Evolutionary conservation across 2,329 filamentous ascomycete genomes (phyloP), one percentile per base, ranked within the genome.

Genomic region (Ophiostoma sp.): DNA sequence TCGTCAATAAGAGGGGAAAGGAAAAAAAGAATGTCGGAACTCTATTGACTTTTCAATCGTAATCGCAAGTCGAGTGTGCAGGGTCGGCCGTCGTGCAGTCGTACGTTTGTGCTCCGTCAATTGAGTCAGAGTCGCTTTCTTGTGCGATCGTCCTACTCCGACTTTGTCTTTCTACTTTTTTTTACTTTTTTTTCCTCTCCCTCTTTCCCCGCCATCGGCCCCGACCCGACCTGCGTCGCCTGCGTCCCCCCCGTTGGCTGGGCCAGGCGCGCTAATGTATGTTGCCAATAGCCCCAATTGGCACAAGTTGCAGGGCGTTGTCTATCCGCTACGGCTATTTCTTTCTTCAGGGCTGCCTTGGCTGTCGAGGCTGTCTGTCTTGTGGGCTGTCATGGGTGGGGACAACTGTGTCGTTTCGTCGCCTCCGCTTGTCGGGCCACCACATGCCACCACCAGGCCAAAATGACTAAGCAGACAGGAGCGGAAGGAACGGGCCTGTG

Each of bases 191-290:
- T 48, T 48, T 36, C 8, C 8, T 42, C 36, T 57, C 55, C n/a
- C 22, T 45, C 61, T 22, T 28, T 66, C 61, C 59, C 71, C 71
- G 71, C 71, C 66, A 70, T 73, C 71, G 71, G 71, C 64, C 22
- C 61, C 71, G 25, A 57, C 17, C 61, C 71, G 36, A 59, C 31
- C 25, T 28, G 25, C 15, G 25, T 57, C 55, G 55, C n/a, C n/a
- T n/a, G n/a, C n/a, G n/a, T n/a, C n/a, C n/a, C 55, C 55, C 52
- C 25, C 28, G 70, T 64, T 72, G 31, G 48, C 42, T 69, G 42
- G 71, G 17, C 42, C 52, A 25, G 19, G 22, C 33, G 22, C 71
- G 71, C 71, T 73, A 63, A 71, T 50, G 69, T 36, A 68, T n/a
- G 39, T 50, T 48, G 42, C 12, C 3, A 19, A 6, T 12, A 3